A percentile compares a stretch with the other conserved stretches of the same genome.
phyloP scores from a whole-genome alignment of 768 basidiomycete species.

The Favolaschia claudopus region DNA sequence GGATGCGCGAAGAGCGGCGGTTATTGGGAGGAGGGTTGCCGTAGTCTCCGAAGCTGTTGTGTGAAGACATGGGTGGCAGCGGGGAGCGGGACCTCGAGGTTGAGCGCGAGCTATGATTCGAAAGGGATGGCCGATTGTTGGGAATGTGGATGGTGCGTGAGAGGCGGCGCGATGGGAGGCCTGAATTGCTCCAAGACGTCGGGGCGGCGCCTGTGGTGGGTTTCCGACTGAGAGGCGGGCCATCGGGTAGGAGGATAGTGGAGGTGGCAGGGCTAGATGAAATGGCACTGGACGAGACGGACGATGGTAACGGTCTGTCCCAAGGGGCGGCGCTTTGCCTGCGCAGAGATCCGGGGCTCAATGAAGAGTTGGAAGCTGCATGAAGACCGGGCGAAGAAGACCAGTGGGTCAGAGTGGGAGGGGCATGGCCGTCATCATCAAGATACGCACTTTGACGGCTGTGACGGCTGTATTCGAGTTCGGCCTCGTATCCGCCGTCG shows the following conservation, averaged over 20 bases:
- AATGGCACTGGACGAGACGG: slow-evolving; percentile 62
- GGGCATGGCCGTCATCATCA: slow-evolving; percentile 45
- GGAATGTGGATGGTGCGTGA: slow-evolving; percentile 87
- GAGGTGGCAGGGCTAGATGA: slow-evolving; percentile 69
- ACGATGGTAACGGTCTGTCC: slow-evolving; percentile 65
- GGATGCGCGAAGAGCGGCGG: slow-evolving; percentile 82
- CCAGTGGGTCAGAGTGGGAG: slow-evolving; percentile 59
- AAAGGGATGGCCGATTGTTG: slow-evolving; percentile 66
- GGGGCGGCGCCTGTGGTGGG: slow-evolving; percentile 54
- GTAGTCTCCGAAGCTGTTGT: slow-evolving; percentile 71
- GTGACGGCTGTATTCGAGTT: slow-evolving; percentile 70
- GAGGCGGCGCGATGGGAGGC: slow-evolving; percentile 76
- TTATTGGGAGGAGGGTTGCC: slow-evolving; percentile 53
- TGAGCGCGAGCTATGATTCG: slow-evolving; percentile 89
- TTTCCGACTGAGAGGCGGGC: slow-evolving; percentile 68
- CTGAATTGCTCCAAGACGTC: slow-evolving; percentile 63
- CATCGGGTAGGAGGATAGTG: slow-evolving; percentile 67
- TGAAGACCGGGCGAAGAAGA: slow-evolving; percentile 62
- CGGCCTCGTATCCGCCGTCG: slow-evolving; percentile 85
- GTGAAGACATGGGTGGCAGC: slow-evolving; percentile 73
- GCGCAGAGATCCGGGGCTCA: slow-evolving; percentile 74
- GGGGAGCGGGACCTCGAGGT: slow-evolving; percentile 96
- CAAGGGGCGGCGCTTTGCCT: slow-evolving; percentile 71
- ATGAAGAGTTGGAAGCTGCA: slow-evolving; percentile 72
- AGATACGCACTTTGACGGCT: slow-evolving; percentile 80